phyloP scores from a whole-genome alignment of 2,329 filamentous ascomycete genomes.

The Penicillium sp. region DNA sequence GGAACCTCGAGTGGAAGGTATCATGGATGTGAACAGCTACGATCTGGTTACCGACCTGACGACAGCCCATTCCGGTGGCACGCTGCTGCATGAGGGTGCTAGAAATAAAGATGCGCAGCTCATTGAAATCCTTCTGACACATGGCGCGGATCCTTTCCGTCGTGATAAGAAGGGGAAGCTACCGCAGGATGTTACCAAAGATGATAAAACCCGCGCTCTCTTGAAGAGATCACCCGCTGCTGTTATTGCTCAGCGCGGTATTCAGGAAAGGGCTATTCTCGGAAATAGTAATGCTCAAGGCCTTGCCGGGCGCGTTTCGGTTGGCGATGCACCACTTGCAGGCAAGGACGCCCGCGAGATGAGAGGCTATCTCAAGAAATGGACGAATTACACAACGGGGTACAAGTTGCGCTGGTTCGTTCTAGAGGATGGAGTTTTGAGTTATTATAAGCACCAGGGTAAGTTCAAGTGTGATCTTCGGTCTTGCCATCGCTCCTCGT shows the following conservation, averaged over 20 bases:
- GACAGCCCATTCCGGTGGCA: slow-evolving; percentile 81
- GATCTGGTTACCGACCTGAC: slow-evolving; percentile 79
- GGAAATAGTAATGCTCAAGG: slow-evolving; percentile 65
- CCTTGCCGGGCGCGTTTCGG: slow-evolving; percentile 49
- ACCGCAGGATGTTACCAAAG: slow-evolving; percentile 93
- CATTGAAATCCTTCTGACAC: slow-evolving; percentile 84
- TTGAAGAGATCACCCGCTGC: slow-evolving; percentile 93
- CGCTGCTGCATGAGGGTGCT: slow-evolving; percentile 87
- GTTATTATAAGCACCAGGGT: slow-evolving; percentile 97
- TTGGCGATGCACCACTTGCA: slow-evolving; percentile 56
- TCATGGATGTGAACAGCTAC: slow-evolving; percentile 86
- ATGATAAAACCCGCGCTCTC: slow-evolving; percentile 82
- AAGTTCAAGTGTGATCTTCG: slow-evolving; percentile 10
- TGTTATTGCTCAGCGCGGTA: slow-evolving; percentile 87
- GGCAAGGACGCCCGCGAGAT: slow-evolving; percentile 91
- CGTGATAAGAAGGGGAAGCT: slow-evolving; percentile 93
- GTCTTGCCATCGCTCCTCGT: slow-evolving; percentile 16
- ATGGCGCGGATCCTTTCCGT: slow-evolving; percentile 93
- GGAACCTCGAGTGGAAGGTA: slow-evolving; percentile 79
- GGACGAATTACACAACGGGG: slow-evolving; percentile 97
- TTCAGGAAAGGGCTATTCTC: slow-evolving; percentile 95
- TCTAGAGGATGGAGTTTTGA: slow-evolving; percentile 91
- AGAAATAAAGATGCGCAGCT: slow-evolving; percentile 81
- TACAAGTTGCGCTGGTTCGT: slow-evolving; percentile 99
- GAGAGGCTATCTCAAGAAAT: slow-evolving; percentile 98